A percentile compares a stretch with the other conserved stretches of the same genome.
Conservation (phyloP, 176 grass and related monocot species). For the Elymus sibiricus region DNA sequence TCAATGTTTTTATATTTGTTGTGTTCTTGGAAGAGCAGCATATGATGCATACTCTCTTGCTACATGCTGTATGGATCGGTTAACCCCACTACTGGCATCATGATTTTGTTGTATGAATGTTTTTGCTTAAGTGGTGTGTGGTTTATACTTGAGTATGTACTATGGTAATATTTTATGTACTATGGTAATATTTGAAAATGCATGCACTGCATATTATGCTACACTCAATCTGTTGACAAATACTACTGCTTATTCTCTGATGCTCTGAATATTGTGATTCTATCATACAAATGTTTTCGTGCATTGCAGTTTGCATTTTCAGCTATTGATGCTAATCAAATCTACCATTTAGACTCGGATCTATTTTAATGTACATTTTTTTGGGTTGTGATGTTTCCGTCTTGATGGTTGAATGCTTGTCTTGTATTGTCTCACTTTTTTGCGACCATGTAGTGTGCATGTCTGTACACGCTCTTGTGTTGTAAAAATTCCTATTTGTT, state of each 20-base stretch:
- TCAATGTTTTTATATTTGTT: neutral
- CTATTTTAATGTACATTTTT: neutral
- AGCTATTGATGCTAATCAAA: neutral
- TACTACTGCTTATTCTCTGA: neutral
- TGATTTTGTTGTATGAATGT: neutral
- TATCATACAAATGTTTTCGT: neutral
- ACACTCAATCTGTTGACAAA: neutral
- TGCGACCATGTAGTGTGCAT: too few relatives aligned
- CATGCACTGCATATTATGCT: neutral
- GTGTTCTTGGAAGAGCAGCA: constrained; percentile 6
- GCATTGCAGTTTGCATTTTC: neutral
- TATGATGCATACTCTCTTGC: constrained; percentile 36
- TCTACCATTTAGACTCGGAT: neutral
- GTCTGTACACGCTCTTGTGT: too few relatives aligned
- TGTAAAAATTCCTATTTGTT: too few relatives aligned
- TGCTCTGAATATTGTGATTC: neutral
- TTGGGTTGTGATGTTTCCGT: neutral
- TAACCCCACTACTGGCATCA: constrained; percentile 23
- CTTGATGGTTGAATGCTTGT: neutral
- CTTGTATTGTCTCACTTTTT: neutral
- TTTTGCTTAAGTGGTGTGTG: neutral
- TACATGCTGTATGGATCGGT: constrained; percentile 42
- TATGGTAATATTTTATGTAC: neutral
- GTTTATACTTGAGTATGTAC: neutral
- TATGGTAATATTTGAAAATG: neutral